Evolutionary conservation across 257 asterid species (phyloP), one percentile per base, ranked within the genome.

Genomic region (Ilex aquifolium): DNA sequence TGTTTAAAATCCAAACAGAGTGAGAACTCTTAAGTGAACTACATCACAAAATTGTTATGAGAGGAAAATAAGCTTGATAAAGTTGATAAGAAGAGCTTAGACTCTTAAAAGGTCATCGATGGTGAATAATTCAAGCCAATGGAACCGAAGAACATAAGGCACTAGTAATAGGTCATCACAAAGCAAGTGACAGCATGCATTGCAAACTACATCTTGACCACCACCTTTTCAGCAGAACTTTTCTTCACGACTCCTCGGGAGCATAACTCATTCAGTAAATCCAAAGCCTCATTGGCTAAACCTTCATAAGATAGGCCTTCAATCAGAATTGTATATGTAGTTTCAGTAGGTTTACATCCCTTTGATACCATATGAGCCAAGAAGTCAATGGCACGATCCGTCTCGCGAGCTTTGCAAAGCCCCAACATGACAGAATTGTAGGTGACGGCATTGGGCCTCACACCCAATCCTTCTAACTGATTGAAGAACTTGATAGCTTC

Each of bases 311-410:
- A 90, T 12, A 87, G 64, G 40, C 97, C 95, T 76, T 87, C 90
- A 29, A 87, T 75, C 70, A 90, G 74, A 63, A 90, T 90, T 14
- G 87, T 87, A 75, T 87, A 90, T 6, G 92, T 83, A 36, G 95
- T 76, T 75, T 87, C 95, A 59, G 83, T 85, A 64, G 97, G 97
- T 70, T 83, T 85, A 79, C 95, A 85, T 64, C 92, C 95, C 74
- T 77, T 83, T 2, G 83, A 73, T 51, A 90, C 86, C 97, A 90
- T 87, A 62, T 42, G 65, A 39, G 62, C 86, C 78, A 85, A 79
- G 65, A 83, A 81, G 73, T 91, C 95, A 5, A 91, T 88, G 0
- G 98, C 98, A 15, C 83, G 95, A 65, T 72, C 88, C 0, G 95
- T 84, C 72, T 82, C 79, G 13, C 88, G 86, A 63, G 78, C 90